phyloP scores from a whole-genome alignment of 225 moss, liverwort and hornwort species.

The Lunularia cruciata region DNA sequence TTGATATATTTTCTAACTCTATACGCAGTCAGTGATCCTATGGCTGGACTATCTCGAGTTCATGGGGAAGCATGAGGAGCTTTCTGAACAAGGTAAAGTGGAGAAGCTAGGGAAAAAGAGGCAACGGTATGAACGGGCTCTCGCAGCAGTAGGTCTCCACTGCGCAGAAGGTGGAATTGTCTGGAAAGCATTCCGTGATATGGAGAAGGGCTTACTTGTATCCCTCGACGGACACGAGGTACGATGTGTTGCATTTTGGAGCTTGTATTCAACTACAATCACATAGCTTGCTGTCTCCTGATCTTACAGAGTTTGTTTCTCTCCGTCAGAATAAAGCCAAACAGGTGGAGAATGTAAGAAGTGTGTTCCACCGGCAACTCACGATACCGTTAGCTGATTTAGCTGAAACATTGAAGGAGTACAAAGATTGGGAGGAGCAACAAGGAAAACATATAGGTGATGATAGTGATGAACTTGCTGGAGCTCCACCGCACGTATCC shows the following conservation, averaged over 20 bases:
- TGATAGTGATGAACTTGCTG: conserved; percentile 63
- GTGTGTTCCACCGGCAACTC: conserved; percentile 76
- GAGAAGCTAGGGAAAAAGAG: conserved; percentile 76
- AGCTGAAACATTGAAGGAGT: conserved; percentile 58
- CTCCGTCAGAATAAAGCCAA: conserved; percentile 59
- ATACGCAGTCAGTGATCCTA: conserved; percentile 65
- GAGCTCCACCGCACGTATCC: conserved; percentile 59
- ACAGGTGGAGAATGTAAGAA: conserved; percentile 71
- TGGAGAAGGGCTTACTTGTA: conserved; percentile 70
- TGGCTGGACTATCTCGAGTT: conserved; percentile 87
- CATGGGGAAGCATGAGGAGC: conserved; percentile 71
- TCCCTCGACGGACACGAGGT: conserved; percentile 69
- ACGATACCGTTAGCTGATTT: conserved; percentile 68
- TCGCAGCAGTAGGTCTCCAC: conserved; percentile 83
- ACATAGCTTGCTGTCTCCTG: neutral
- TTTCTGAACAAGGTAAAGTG: conserved; percentile 58
- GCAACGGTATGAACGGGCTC: conserved; percentile 74
- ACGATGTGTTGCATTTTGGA: neutral
- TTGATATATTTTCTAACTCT: neutral
- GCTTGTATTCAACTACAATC: neutral
- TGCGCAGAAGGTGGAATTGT: conserved; percentile 80
- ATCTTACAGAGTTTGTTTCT: neutral
- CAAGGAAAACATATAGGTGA: conserved; percentile 64
- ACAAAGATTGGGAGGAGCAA: conserved; percentile 84
- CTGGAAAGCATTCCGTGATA: conserved; percentile 92